Evolutionary conservation across 441 rosid genomes (phyloP).

Genomic region (Populus trichocarpa): DNA sequence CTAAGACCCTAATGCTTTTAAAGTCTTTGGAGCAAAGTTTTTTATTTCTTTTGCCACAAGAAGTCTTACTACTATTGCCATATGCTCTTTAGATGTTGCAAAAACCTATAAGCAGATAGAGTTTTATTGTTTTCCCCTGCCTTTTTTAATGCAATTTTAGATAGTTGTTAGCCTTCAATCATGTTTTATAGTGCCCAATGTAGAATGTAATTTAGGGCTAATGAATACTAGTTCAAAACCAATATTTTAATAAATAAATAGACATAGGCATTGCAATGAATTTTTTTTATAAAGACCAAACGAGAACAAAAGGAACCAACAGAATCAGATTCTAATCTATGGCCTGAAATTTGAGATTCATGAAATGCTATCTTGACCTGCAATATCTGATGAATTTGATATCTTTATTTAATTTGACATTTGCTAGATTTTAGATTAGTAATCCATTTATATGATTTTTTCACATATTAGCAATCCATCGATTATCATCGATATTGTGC

Average conservation of each 20-base stretch:
- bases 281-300: background rate
- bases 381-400: background rate
- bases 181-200: background rate
- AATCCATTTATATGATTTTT: no score
- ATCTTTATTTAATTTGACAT: conserved; percentile 6
- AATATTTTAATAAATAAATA: background rate
- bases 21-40: conserved; percentile 75
- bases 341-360: background rate
- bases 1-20: conserved; percentile 56
- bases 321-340: background rate
- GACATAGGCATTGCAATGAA: background rate
- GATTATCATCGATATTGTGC: no score
- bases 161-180: background rate
- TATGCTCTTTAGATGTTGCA: conserved; percentile 96
- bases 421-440: no score
- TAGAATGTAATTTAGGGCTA: background rate
- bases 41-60: conserved; percentile 90
- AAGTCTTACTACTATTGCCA: conserved; percentile 79
- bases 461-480: no score
- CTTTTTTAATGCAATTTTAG: background rate
- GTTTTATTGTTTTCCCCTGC: conserved; percentile 34
- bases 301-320: background rate
- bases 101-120: conserved; percentile 96
- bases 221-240: background rate
- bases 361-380: background rate